Conservation (phyloP, 164 flowering plant species). For the Dillenia turbinata region DNA sequence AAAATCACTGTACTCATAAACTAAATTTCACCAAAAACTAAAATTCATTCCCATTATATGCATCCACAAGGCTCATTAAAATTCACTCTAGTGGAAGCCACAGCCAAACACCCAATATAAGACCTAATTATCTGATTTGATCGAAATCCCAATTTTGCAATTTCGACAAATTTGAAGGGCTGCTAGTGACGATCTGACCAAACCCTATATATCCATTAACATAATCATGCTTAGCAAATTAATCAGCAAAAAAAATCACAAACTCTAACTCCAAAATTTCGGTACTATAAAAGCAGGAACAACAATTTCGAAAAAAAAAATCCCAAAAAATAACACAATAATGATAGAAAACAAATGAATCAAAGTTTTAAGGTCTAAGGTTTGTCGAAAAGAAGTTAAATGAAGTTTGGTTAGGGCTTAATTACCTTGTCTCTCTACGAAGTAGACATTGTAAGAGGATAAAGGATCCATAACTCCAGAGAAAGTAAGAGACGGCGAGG, state of each 20-base stretch:
- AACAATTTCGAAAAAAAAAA: too few relatives aligned
- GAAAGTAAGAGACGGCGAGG: too few relatives aligned
- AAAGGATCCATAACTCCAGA: too few relatives aligned
- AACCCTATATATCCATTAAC: constrained; percentile 35
- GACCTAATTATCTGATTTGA: constrained; percentile 5
- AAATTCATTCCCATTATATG: too few relatives aligned
- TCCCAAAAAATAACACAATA: neutral
- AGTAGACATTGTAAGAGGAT: too few relatives aligned
- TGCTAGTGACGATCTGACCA: constrained; percentile 29
- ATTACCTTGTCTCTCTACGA: too few relatives aligned
- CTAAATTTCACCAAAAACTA: too few relatives aligned
- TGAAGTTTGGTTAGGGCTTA: too few relatives aligned
- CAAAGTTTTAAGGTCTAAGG: too few relatives aligned
- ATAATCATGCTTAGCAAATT: constrained; percentile 13
- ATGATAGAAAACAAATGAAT: neutral
- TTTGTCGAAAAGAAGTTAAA: too few relatives aligned
- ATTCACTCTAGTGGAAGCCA: neutral
- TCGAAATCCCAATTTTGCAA: constrained; percentile 34
- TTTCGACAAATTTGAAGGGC: constrained; percentile 12
- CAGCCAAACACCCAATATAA: neutral
- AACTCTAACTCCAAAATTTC: neutral
- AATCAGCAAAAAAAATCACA: neutral
- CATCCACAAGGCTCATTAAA: constrained; percentile 8
- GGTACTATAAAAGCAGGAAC: too few relatives aligned
- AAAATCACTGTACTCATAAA: too few relatives aligned